Conservation (phyloP, 129 eudicot genomes). For the Daucus carota region DH1_v3.0 NC_030383.2:1300001-1300500, state of each 20-base stretch:
- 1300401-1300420: neutral
- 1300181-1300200: neutral
- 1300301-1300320: constrained; percentile 91
- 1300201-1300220: neutral
- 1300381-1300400: neutral
- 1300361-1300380: constrained; percentile 77
- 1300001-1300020: too few relatives aligned
- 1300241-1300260: constrained; percentile 25
- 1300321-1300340: constrained; percentile 80
- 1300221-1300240: neutral
- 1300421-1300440: neutral
- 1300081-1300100: neutral
- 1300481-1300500: neutral
- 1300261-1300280: constrained; percentile 24
- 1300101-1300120: neutral
- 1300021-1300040: too few relatives aligned
- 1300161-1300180: neutral
- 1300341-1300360: constrained; percentile 73
- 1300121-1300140: neutral
- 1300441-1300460: neutral
- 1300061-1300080: neutral
- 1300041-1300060: too few relatives aligned
- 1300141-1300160: neutral
- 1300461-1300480: neutral
- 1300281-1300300: constrained; percentile 47